Percentiles rank a stretch among this genome's conserved stretches.
Evolutionary conservation across 2,329 filamentous ascomycete genomes (phyloP).

Genomic region (Fusarium praegraminearum): DNA sequence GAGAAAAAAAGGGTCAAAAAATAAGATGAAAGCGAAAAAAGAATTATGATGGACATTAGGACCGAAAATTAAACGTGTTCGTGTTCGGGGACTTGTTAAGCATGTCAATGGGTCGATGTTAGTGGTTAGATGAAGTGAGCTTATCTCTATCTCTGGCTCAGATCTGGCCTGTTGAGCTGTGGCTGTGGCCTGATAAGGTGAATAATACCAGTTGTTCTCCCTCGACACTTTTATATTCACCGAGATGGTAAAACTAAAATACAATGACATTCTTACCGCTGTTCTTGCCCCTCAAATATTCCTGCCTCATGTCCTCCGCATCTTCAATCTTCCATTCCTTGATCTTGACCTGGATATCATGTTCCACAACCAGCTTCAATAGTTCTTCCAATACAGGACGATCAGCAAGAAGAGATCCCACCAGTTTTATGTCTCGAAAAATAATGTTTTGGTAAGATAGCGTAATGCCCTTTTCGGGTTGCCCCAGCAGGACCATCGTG

Average conservation of each 20-base stretch:
- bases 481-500: constrained; percentile 16
- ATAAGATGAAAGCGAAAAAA: constrained; percentile 8
- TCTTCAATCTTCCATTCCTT: constrained; percentile 20
- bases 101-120: neutral
- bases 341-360: constrained; percentile 8
- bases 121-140: constrained; percentile 2
- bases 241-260: neutral
- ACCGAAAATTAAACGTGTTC: constrained; percentile 7
- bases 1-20: neutral
- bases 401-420: constrained; percentile 1
- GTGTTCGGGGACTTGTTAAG: constrained; percentile 14
- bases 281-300: neutral
- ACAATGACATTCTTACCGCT: constrained; percentile 11
- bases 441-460: constrained; percentile 13
- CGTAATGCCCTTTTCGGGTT: constrained; percentile 8
- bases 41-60: no score
- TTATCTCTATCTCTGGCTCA: neutral
- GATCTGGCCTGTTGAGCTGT: constrained; percentile 2
- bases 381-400: neutral
- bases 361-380: constrained; percentile 1
- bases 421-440: neutral
- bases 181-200: neutral
- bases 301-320: constrained; percentile 13
- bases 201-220: no score
- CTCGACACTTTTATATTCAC: neutral